These are phyloP conservation scores for Candida insectorum DNA, from an alignment of 805 yeast genomes.

Conservation along the genomic window DNA sequence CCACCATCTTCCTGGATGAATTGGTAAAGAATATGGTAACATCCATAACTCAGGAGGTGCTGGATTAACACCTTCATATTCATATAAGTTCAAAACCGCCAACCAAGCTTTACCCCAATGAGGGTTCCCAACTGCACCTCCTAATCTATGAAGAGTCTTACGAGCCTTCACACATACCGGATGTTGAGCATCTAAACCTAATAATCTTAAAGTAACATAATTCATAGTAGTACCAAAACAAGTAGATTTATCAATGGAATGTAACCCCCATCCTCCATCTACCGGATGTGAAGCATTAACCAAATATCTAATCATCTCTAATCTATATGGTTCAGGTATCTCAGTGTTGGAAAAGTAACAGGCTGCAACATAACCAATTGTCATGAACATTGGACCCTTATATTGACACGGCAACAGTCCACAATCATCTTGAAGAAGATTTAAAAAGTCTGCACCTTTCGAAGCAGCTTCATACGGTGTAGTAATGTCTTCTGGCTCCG, in stretches of 20 bases:
- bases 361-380: constrained; percentile 80
- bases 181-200: constrained; percentile 74
- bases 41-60: constrained; percentile 96
- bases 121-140: constrained; percentile 88
- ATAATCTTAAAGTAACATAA: constrained; percentile 73
- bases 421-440: constrained; percentile 69
- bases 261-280: constrained; percentile 99
- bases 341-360: constrained; percentile 65
- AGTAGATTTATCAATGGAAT: constrained; percentile 87
- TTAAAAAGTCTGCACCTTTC: constrained; percentile 71
- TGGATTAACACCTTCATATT: constrained; percentile 97
- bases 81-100: constrained; percentile 71
- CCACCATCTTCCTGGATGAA: constrained; percentile 99
- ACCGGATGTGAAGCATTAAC: constrained; percentile 95
- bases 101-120: constrained; percentile 99
- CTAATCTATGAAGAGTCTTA: constrained; percentile 60
- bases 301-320: constrained; percentile 78
- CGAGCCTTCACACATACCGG: constrained; percentile 78
- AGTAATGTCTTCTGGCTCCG: constrained; percentile 35
- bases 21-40: constrained; percentile 73
- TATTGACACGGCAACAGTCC: constrained; percentile 92
- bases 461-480: constrained; percentile 60
- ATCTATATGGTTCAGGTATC: constrained; percentile 61
- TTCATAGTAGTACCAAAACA: constrained; percentile 92
- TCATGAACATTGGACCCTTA: constrained; percentile 97